Evolutionary conservation across 1,139 yeast species (phyloP).

Genomic region (Candida neerlandica): DNA sequence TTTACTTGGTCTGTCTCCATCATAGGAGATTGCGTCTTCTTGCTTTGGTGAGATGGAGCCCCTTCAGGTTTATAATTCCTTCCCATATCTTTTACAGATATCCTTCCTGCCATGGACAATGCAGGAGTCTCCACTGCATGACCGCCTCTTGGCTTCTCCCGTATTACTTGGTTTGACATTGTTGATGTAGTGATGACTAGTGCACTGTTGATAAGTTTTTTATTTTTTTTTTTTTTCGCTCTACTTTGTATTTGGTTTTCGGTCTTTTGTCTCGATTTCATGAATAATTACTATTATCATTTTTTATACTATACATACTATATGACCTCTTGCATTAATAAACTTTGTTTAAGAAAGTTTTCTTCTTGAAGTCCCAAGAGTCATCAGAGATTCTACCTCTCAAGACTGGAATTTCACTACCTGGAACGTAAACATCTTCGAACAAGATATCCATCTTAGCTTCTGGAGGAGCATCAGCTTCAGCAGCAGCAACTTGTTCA

Average conservation of each 20-base stretch:
- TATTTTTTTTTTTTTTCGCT: neutral
- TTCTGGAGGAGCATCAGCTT: conserved; percentile 92
- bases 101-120: conserved; percentile 66
- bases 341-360: conserved; percentile 63
- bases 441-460: conserved; percentile 92
- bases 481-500: conserved; percentile 92
- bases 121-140: conserved; percentile 61
- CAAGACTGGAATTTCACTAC: conserved; percentile 86
- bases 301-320: conserved; percentile 27
- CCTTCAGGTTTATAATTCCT: conserved; percentile 21
- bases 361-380: conserved; percentile 81
- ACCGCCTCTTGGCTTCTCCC: conserved; percentile 48
- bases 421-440: conserved; percentile 96
- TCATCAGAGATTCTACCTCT: conserved; percentile 98
- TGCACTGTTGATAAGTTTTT: neutral
- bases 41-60: conserved; percentile 3
- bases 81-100: conserved; percentile 73
- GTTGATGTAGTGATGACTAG: neutral
- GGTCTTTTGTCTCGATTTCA: neutral
- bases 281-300: neutral
- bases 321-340: conserved; percentile 27
- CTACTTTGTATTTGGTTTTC: neutral
- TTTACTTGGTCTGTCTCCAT: conserved; percentile 22
- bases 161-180: conserved; percentile 76
- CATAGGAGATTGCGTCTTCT: neutral